phyloP scores from a whole-genome alignment of 805 yeast genomes.

The Teunomyces tritomae region DNA sequence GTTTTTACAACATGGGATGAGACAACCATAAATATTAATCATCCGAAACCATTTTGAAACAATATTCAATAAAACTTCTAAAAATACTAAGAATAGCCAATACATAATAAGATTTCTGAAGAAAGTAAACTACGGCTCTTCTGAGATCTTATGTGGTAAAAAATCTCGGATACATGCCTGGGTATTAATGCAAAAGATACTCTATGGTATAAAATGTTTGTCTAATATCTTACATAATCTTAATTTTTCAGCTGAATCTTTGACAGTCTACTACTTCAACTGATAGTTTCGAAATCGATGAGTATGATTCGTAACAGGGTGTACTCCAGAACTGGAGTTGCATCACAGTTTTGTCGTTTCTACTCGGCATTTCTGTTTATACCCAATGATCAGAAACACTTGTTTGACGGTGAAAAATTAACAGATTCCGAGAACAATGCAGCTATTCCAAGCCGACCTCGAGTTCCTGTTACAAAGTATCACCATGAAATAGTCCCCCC shows the following conservation, averaged over 20 bases:
- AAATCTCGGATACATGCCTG: too few relatives aligned
- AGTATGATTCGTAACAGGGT: not conserved
- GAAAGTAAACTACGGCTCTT: not conserved
- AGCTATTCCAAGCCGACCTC: constrained; percentile 33
- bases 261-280: not conserved
- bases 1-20: not conserved
- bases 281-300: not conserved
- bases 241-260: not conserved
- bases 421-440: constrained; percentile 28
- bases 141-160: too few relatives aligned
- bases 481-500: constrained; percentile 34
- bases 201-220: not conserved
- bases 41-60: not conserved
- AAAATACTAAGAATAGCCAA: not conserved
- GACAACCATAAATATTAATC: not conserved
- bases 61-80: not conserved
- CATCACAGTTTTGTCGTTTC: not conserved
- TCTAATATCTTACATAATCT: not conserved
- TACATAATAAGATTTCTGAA: not conserved
- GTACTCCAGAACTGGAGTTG: not conserved
- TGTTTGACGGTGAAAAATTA: constrained; percentile 27
- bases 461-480: constrained; percentile 12
- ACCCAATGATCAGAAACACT: constrained; percentile 26
- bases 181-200: not conserved
- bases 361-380: constrained; percentile 18